Conservation (phyloP, 768 basidiomycete genomes). For the Rhodotorula toruloides region DNA sequence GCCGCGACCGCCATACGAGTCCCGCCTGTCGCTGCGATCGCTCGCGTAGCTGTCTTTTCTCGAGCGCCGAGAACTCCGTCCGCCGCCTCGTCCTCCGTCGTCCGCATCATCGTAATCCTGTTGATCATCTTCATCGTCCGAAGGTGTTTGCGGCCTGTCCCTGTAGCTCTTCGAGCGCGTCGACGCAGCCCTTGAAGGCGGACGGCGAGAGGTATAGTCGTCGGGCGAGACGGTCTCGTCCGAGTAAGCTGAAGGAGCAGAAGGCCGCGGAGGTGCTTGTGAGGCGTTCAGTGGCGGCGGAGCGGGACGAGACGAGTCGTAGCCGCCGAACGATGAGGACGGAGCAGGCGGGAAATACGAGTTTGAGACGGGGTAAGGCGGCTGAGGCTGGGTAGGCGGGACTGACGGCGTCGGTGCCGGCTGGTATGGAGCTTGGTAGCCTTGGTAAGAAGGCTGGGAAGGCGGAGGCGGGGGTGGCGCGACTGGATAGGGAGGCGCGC, state of each 20-base stretch:
- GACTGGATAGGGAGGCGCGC: too few species aligned
- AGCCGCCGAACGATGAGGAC: too few species aligned
- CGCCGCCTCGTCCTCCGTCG: not conserved
- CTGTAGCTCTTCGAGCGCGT: not conserved
- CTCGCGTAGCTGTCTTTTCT: not conserved
- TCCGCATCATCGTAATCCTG: not conserved
- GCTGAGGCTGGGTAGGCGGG: too few species aligned
- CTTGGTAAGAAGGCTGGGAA: too few species aligned
- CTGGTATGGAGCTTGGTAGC: too few species aligned
- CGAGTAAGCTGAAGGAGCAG: not conserved
- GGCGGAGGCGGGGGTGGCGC: too few species aligned
- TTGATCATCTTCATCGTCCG: not conserved
- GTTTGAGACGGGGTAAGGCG: too few species aligned
- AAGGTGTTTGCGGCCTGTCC: not conserved
- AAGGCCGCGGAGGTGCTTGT: not conserved
- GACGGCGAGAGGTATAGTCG: not conserved
- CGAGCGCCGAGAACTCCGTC: not conserved
- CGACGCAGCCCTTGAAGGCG: not conserved
- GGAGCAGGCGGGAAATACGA: too few species aligned
- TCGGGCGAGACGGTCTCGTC: conserved; percentile 5
- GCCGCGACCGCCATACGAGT: not conserved
- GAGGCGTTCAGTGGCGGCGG: too few species aligned
- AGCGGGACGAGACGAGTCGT: too few species aligned
- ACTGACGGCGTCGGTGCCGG: too few species aligned
- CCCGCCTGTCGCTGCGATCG: not conserved